Base-by-base conservation (phyloP, 106 monocot species). In the Allium sativum region DNA sequence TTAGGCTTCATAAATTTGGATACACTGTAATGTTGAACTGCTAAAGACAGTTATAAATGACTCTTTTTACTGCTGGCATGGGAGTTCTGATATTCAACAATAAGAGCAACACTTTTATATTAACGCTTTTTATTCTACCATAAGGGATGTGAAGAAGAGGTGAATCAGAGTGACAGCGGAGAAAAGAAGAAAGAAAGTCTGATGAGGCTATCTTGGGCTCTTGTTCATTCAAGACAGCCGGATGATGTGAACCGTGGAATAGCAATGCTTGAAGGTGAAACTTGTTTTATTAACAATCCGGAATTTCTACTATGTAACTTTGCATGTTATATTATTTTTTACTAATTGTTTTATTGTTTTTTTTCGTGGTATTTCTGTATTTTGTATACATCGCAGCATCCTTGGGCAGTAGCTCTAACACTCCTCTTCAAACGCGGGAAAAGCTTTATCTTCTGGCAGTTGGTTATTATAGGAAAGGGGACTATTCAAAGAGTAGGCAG, bases 201-300 rank as follows among this genome's bases (percentile, higher is more conserved):
- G 44, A 82, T 87, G 90, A 87, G 96, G 79, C 74, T 96, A 50
- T 90, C 96, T 11, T 96, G 96, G 96, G 76, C 96, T 63, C 96
- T 96, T 66, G 96, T 96, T 56, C 96, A 96, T 68, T 91, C 96
- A 19, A 84, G 80, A 67, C 82, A 91, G 12, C 63, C 87, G 16
- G 96, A 90, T 53, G 96, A 96, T 76, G 96, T 96, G 64, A 84
- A 91, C 55, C 81, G 96, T 53, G 96, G 90, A 21, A 91, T 96
- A 46, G 90, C 65, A 44, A 96, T 96, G 96, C 87, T 96, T 52
- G 87, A 96, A 87, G 96, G 96, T 72, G 12, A 44, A 60, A 60
- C 60, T 17, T 15, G n/a, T 44, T 60, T 17, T 44, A 12, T 11
- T 42, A 14, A 12, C 48, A 50, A 15, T 50, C 15, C 8, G 48